These are phyloP conservation scores for Elsinoe fawcettii DNA, from an alignment of 2,329 filamentous ascomycete genomes.

Conservation along the genomic window DNA sequence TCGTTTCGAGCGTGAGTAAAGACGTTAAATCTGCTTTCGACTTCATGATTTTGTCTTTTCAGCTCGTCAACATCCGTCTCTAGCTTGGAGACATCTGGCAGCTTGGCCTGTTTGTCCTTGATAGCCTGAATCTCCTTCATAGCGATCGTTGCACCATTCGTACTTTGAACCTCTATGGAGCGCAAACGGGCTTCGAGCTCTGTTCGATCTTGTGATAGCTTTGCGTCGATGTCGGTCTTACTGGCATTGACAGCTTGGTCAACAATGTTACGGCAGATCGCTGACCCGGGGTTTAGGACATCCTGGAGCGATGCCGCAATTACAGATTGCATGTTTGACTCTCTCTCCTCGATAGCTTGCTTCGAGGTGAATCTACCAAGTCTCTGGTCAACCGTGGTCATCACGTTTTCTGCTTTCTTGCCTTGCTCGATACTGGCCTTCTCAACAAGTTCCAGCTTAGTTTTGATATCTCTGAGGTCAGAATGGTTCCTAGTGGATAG, in stretches of 20 bases:
- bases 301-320: not conserved
- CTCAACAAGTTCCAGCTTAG: not conserved
- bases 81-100: not conserved
- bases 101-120: not conserved
- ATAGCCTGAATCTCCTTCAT: not conserved
- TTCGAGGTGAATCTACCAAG: not conserved
- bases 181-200: not conserved
- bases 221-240: not conserved
- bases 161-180: not conserved
- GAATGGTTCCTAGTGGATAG: not conserved
- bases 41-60: not conserved
- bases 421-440: not conserved
- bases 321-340: not conserved
- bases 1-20: not conserved
- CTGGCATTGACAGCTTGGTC: not conserved
- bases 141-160: not conserved
- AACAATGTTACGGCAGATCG: not conserved
- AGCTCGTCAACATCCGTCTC: not conserved
- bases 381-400: not conserved
- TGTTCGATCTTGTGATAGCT: not conserved
- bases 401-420: not conserved
- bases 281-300: not conserved
- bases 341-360: not conserved
- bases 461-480: not conserved
- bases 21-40: not conserved